A percentile compares a stretch with the other conserved stretches of the same genome.
Conservation (phyloP, 352 stramenopile species). For the Peronospora tabacina region DNA sequence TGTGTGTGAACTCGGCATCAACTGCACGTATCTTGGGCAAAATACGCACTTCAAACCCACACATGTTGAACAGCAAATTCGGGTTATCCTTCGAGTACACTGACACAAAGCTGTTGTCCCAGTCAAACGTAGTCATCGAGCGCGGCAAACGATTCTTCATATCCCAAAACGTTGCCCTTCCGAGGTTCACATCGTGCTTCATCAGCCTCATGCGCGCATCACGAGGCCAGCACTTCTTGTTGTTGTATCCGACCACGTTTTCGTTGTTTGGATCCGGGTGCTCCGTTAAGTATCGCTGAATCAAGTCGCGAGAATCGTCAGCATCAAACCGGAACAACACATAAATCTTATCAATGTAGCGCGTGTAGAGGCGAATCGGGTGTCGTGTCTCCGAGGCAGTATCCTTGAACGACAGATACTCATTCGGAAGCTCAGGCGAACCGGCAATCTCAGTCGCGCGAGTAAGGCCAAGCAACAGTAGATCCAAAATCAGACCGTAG, state of each 20-base stretch:
- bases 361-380: conserved; percentile 98
- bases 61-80: conserved; percentile 99
- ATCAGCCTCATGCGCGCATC: conserved; percentile 99
- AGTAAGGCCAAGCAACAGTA: conserved; percentile 96
- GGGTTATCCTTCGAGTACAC: conserved; percentile 99
- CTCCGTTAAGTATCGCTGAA: conserved; percentile 99
- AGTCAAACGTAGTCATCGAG: conserved; percentile 98
- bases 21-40: conserved; percentile 89
- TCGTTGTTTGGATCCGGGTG: conserved; percentile 99
- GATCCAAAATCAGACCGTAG: conserved; percentile 98
- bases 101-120: conserved; percentile 99
- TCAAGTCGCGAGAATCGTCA: conserved; percentile 97
- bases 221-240: conserved; percentile 99
- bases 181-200: conserved; percentile 99
- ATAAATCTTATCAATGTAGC: conserved; percentile 99
- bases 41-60: conserved; percentile 97
- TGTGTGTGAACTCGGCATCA: conserved; percentile 91
- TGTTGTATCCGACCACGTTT: conserved; percentile 99
- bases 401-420: conserved; percentile 98
- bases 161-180: conserved; percentile 98
- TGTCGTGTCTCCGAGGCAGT: conserved; percentile 95
- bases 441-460: conserved; percentile 97
- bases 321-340: conserved; percentile 98
- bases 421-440: conserved; percentile 95
- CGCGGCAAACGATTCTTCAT: conserved; percentile 99